These are phyloP conservation scores for Symbiodinium pilosum DNA, from an alignment of 73 alveolate species.

Conservation along the genomic window DNA sequence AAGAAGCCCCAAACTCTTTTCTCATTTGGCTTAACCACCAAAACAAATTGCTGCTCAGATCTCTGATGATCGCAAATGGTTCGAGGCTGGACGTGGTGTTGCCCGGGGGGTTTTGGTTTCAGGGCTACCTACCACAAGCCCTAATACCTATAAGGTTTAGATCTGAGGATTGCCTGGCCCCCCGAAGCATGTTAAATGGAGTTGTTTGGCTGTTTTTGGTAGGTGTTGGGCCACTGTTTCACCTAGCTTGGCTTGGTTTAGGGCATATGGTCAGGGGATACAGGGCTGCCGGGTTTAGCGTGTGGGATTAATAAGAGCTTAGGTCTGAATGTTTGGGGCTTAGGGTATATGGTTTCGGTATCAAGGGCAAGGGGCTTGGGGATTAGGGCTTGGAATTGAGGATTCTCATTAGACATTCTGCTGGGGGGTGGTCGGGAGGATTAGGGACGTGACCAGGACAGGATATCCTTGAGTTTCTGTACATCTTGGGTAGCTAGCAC, in stretches of 20 bases:
- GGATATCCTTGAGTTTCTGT: too few species aligned
- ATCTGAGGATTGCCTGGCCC: too few species aligned
- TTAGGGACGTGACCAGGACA: too few species aligned
- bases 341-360: not conserved
- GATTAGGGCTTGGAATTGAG: not conserved
- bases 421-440: not conserved
- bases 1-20: too few species aligned
- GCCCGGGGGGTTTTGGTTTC: not conserved
- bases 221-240: too few species aligned
- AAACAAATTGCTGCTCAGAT: constrained; percentile 17
- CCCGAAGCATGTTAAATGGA: too few species aligned
- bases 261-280: not conserved
- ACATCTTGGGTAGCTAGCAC: too few species aligned
- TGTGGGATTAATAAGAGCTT: too few species aligned
- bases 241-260: too few species aligned
- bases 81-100: not conserved
- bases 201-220: too few species aligned
- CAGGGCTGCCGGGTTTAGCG: not conserved
- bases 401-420: not conserved
- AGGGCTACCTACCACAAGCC: not conserved
- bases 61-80: constrained; percentile 78
- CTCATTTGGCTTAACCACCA: too few species aligned
- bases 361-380: not conserved
- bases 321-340: not conserved
- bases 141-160: too few species aligned